Percentiles rank a stretch among this genome's conserved stretches.
Evolutionary conservation across 2,329 filamentous ascomycete genomes (phyloP).

Genomic region (Sporothrix euskadiensis): DNA sequence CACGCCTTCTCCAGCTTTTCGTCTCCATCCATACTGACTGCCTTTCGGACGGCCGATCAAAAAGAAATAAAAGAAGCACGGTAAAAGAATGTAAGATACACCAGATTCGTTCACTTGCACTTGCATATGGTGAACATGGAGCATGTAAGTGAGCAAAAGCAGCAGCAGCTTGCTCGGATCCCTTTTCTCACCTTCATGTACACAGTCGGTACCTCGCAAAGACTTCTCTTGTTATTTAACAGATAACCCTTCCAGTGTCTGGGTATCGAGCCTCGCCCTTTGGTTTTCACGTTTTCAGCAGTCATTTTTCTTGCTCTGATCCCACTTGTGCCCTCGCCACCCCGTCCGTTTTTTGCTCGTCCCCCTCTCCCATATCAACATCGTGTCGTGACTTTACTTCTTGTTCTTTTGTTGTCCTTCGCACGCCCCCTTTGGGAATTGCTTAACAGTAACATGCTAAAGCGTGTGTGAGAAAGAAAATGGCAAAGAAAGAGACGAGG

Average conservation of each 20-base stretch:
- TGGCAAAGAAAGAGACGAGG: not conserved
- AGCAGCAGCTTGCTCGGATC: not conserved
- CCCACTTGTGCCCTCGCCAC: not conserved
- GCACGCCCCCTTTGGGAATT: not conserved
- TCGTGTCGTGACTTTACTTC: not conserved
- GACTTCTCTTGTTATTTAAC: not conserved
- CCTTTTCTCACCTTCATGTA: not conserved
- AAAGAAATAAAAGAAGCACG: not conserved
- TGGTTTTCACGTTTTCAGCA: not conserved
- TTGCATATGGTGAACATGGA: not conserved
- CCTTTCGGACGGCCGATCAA: not conserved
- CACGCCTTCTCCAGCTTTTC: slow-evolving; percentile 1
- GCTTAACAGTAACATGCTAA: not conserved
- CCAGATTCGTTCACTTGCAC: not conserved
- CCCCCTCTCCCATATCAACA: not conserved
- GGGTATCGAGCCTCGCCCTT: not conserved
- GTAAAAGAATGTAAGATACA: not conserved
- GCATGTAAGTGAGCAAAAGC: not conserved
- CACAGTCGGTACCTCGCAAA: not conserved
- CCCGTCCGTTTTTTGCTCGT: not conserved
- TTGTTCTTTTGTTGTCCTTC: not conserved
- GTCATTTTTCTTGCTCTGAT: not conserved
- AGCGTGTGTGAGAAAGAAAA: not conserved
- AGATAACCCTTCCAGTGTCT: not conserved
- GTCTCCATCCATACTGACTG: not conserved